Conservation (phyloP, 2,329 filamentous ascomycete genomes). For the Hymenoscyphus fraxineus region DNA sequence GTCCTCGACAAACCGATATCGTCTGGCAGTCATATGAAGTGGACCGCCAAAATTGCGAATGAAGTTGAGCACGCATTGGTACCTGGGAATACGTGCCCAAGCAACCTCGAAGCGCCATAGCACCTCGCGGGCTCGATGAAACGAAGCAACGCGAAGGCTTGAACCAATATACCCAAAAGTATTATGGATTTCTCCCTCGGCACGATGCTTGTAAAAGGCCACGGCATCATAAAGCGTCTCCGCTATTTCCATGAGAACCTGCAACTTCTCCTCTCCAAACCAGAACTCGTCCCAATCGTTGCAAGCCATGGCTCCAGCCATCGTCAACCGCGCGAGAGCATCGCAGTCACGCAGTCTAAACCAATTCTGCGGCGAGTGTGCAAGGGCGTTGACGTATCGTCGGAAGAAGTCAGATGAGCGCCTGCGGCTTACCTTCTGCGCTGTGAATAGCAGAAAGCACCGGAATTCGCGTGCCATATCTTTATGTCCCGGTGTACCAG, state of each 20-base stretch:
- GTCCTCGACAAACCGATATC: conserved; percentile 3
- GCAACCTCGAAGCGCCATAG: neutral
- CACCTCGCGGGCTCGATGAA: neutral
- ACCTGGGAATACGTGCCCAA: neutral
- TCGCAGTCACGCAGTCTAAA: neutral
- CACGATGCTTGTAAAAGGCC: conserved; percentile 1
- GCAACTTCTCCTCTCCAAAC: neutral
- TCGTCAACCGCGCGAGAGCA: neutral
- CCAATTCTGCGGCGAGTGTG: conserved; percentile 1
- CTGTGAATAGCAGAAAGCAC: neutral
- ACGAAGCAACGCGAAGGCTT: neutral
- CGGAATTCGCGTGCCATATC: neutral
- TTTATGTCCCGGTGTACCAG: neutral
- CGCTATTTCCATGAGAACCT: neutral
- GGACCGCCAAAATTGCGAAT: neutral
- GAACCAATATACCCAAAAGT: neutral
- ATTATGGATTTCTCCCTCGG: neutral
- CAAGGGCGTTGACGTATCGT: neutral
- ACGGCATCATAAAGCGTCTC: neutral
- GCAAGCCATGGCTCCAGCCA: neutral
- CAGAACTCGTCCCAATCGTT: neutral
- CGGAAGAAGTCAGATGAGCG: neutral
- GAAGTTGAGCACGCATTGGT: neutral
- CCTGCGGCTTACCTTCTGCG: neutral
- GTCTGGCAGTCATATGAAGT: neutral